Base-by-base conservation (phyloP, 2,329 filamentous ascomycete genomes). In the Arthrobotrys entomopaga region DNA sequence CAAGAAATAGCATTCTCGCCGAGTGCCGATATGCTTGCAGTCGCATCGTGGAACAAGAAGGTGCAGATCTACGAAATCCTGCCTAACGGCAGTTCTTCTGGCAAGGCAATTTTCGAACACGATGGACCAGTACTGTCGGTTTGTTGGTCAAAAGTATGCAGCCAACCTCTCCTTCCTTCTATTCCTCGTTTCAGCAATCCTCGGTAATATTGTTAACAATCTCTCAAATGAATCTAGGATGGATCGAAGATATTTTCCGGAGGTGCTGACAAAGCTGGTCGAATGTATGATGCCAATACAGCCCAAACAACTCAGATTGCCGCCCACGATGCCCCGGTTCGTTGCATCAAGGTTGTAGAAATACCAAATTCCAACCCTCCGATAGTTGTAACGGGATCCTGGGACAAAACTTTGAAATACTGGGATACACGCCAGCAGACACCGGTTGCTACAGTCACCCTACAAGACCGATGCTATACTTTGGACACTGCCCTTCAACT, bases 31-130 rank as follows among this genome's bases (percentile, higher is more conserved):
- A 91, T 96, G 81, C 86, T 99, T 16, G 93, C 94, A 22, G 91
- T 97, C 40, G 85, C 92, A 54, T 97, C 92, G 79, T 99, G 95
- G 95, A 95, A 99, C 83, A 96, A 96, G 84, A 96, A 97, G 82
- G 92, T 98, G 76, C 90, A 93, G 80, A 94, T 99, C 81, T 99
- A 98, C 83, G 92, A 98, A 82, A 92, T 98, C 80, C 88, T 90
- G 77, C 83, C 83, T 66, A 88, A 88, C 77, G 92, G 93, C 49
- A 87, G 91, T 80, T 94, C 91, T 80, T 88, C 92, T 81, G 93
- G 92, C 57, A 94, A 93, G 80, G 92, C 92, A 76, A 84, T 90
- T 71, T 96, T 95, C 80, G 91, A 96, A 78, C 92, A 96, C 82
- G 90, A 92, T 77, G 91, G 87, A 50, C 92, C 93, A 2, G 93